Evolutionary conservation across 768 basidiomycete species (phyloP).

Genomic region (Symmetrospora coprosmae): DNA sequence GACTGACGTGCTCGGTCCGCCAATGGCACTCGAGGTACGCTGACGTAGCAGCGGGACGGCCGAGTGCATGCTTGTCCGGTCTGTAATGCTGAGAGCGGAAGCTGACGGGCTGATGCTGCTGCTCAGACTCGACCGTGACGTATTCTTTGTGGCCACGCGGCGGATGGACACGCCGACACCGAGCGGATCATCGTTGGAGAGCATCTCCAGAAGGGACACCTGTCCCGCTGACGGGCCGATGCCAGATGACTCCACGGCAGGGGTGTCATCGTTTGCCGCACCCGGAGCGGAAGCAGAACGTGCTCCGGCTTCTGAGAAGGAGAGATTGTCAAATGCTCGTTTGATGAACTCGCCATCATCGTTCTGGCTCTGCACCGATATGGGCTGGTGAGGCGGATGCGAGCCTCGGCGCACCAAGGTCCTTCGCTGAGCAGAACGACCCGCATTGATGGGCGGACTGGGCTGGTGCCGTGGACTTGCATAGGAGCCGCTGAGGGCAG

Average conservation of each 20-base stretch:
- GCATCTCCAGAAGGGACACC: no score
- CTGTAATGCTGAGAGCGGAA: background rate
- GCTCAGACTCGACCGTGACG: background rate
- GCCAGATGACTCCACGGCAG: no score
- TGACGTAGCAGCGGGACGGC: background rate
- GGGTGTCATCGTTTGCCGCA: no score
- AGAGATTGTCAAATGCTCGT: constrained; percentile 7
- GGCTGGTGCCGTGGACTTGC: no score
- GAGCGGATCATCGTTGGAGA: background rate
- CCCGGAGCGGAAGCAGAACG: no score
- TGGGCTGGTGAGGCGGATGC: background rate
- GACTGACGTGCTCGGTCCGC: no score
- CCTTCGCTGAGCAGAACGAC: no score
- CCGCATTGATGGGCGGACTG: no score
- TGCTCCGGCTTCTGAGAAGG: no score
- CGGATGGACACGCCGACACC: background rate
- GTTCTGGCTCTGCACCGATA: background rate
- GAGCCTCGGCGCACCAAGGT: background rate
- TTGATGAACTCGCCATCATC: constrained; percentile 19
- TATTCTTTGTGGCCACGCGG: background rate
- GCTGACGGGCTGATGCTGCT: background rate
- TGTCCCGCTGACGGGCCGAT: no score
- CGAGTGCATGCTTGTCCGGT: background rate
- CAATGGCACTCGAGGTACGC: no score
- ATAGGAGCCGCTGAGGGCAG: no score